Evolutionary conservation across 1,284 basidiomycete species (phyloP).

Genomic region (Fomitopsis schrenkii): DNA sequence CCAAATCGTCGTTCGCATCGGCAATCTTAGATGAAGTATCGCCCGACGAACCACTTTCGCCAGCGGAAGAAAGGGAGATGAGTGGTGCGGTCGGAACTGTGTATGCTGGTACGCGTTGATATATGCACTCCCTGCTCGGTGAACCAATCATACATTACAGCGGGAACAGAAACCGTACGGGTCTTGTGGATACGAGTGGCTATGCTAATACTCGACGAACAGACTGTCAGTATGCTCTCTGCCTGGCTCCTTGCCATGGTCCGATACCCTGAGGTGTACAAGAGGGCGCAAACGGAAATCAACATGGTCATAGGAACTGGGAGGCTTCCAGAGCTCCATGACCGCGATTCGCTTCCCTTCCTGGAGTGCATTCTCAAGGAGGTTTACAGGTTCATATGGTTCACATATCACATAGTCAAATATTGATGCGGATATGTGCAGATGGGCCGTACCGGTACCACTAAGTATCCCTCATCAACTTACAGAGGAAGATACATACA

Average conservation of each 20-base stretch:
- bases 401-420: too few species aligned
- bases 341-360: slow-evolving; percentile 36
- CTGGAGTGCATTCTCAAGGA: slow-evolving; percentile 38
- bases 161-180: slow-evolving; percentile 1
- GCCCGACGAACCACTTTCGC: slow-evolving; percentile 7
- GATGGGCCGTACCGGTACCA: slow-evolving; percentile 30
- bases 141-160: not conserved
- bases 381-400: slow-evolving; percentile 15
- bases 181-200: too few species aligned
- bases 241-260: slow-evolving; percentile 39
- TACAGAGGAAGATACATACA: slow-evolving; percentile 6
- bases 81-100: slow-evolving; percentile 51
- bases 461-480: slow-evolving; percentile 18
- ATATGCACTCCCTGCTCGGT: not conserved
- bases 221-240: slow-evolving; percentile 40
- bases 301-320: slow-evolving; percentile 33
- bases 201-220: not conserved
- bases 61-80: slow-evolving; percentile 46
- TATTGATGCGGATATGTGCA: not conserved
- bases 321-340: slow-evolving; percentile 37
- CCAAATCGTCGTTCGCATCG: slow-evolving; percentile 48
- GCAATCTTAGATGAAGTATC: slow-evolving; percentile 35
- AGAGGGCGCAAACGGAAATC: slow-evolving; percentile 37
- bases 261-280: slow-evolving; percentile 34
- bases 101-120: slow-evolving; percentile 31